phyloP scores from a whole-genome alignment of 164 flowering plant genomes.

The Vitis rupestris region DNA sequence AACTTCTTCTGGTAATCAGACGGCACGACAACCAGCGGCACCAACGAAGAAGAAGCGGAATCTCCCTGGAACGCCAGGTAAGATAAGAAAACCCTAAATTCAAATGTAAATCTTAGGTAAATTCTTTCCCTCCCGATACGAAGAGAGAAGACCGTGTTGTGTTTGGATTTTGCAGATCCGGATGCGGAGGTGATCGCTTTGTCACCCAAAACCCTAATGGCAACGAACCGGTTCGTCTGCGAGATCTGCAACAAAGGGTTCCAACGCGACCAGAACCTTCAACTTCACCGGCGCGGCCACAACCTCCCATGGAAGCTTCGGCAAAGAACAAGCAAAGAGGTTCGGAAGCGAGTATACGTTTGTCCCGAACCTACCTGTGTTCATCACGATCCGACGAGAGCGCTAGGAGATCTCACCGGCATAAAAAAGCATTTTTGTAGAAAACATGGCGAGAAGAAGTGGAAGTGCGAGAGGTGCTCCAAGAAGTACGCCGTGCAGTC shows the following conservation, averaged over 20 bases:
- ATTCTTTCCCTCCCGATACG: background rate
- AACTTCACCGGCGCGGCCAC: conserved; percentile 74
- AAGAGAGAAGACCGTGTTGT: no score
- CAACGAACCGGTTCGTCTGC: conserved; percentile 72
- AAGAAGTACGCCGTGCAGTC: conserved; percentile 88
- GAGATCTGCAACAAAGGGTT: conserved; percentile 84
- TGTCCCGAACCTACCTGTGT: conserved; percentile 81
- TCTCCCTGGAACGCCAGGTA: conserved; percentile 91
- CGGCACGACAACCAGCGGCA: conserved; percentile 10
- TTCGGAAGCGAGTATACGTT: conserved; percentile 65
- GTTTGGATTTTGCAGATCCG: conserved; percentile 54
- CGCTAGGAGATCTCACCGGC: conserved; percentile 84
- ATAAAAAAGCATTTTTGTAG: conserved; percentile 83
- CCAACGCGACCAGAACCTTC: conserved; percentile 75
- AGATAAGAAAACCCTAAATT: background rate
- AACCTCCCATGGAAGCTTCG: conserved; percentile 77
- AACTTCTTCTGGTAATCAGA: conserved; percentile 35
- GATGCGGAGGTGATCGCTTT: conserved; percentile 73
- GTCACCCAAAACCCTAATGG: conserved; percentile 66
- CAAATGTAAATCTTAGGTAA: background rate
- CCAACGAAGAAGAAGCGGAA: conserved; percentile 61
- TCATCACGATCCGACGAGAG: conserved; percentile 75
- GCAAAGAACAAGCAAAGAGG: conserved; percentile 56
- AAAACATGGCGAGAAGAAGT: conserved; percentile 94
- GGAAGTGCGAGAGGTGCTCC: conserved; percentile 84